Base-by-base conservation (phyloP, 1,139 yeast species). In the Suhomyces bokatorum region DNA sequence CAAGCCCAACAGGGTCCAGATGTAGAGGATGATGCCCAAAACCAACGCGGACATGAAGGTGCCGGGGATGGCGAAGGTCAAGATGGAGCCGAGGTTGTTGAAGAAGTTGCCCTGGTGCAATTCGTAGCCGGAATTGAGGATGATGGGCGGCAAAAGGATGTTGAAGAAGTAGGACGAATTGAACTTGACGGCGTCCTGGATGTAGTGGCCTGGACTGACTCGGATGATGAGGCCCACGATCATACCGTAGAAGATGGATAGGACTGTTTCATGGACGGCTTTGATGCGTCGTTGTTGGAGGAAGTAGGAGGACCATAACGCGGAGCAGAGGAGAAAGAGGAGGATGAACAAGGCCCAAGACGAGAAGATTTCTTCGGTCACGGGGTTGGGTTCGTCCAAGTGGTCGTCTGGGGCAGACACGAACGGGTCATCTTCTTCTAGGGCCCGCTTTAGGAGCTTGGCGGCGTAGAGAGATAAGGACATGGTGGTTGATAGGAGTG, bases 221-320 rank as follows among this genome's bases (percentile, higher is more conserved):
- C 99, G 78, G 50, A 95, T 90, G 37, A 93, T 80, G 37, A 95
- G 68, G 0, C 99, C 99, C 24, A 95, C 96, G 41, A 89, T 76
- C 98, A 90, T 91, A 28, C 99, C 99, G 57, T 93, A 89, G 62
- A 93, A 90, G 52, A 95, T 93, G 1, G 98, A 89, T 42, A 95
- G 72, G 37, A 95, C 99, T 0, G 99, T 93, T 69, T 95, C 99
- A 65, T 95, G 99, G 14, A 95, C 82, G 2, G 97, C 96, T 62
- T 89, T 91, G 54, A 95, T 91, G 54, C 95, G 78, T 55, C 91
- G 80, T 59, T 89, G 97, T 60, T 93, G 97, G 44, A 95, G 72
- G 63, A 87, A 93, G 67, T 93, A 95, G 28, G 96, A 86, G 2
- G 97, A 87, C 97, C 98, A 93, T 42, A 95, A 70, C 0, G 99